Conservation (phyloP, 345 rosid genomes). For the Aurinia saxatilis region DNA sequence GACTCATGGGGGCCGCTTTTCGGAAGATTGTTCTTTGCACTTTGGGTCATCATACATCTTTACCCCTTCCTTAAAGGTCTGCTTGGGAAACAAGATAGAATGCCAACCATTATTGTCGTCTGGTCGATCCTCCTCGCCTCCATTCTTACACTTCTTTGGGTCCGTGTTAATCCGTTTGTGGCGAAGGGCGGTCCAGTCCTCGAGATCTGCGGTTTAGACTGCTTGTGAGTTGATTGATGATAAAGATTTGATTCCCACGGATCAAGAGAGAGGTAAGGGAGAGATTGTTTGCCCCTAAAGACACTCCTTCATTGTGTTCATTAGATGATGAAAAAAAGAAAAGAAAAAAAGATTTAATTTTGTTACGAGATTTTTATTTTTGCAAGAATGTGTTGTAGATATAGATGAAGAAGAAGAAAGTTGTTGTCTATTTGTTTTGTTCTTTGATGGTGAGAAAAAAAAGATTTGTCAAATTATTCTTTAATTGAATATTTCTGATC, state of each 20-base stretch:
- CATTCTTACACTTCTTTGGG: conserved; percentile 92
- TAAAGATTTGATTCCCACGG: conserved; percentile 17
- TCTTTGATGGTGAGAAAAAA: conserved; percentile 23
- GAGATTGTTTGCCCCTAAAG: conserved; percentile 9
- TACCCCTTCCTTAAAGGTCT: conserved; percentile 98
- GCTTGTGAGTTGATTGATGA: conserved; percentile 37
- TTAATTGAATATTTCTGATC: conserved; percentile 22
- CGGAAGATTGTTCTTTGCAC: conserved; percentile 85
- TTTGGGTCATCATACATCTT: conserved; percentile 91
- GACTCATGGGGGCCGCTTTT: conserved; percentile 98
- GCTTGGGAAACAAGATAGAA: conserved; percentile 90
- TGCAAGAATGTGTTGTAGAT: conserved; percentile 37
- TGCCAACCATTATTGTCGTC: conserved; percentile 88
- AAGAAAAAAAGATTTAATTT: conserved; percentile 10
- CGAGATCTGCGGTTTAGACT: conserved; percentile 85
- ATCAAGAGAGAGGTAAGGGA: conserved; percentile 27
- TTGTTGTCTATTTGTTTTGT: conserved; percentile 30
- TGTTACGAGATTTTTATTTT: conserved; percentile 21
- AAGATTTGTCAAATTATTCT: conserved; percentile 24
- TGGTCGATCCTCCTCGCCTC: conserved; percentile 97
- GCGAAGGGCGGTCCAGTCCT: conserved; percentile 76
- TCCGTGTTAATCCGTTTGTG: conserved; percentile 85
- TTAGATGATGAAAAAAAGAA: conserved; percentile 1
- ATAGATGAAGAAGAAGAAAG: conserved; percentile 25
- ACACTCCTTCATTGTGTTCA: conserved; percentile 25